Conservation (phyloP, 176 grass and related monocot genomes). For the Musa schizocarpa region DNA sequence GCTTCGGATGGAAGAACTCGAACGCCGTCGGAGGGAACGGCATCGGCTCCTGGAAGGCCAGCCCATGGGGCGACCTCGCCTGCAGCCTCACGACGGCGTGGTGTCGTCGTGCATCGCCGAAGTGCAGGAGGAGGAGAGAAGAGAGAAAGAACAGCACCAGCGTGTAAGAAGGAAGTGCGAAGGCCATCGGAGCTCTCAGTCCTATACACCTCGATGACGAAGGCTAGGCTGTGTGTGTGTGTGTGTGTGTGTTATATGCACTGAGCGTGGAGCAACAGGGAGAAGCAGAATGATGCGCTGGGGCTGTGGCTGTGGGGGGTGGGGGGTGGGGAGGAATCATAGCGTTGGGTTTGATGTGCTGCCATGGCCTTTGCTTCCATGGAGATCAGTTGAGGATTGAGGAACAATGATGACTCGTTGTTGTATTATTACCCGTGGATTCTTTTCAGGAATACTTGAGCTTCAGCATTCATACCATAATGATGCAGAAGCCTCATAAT, state of each 20-base stretch:
- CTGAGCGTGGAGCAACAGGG: not conserved
- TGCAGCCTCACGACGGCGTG: not conserved
- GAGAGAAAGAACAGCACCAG: not conserved
- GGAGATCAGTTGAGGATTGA: not conserved
- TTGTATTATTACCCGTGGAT: no score
- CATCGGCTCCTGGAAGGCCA: slow-evolving; percentile 3
- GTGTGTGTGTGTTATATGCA: no score
- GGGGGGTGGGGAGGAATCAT: not conserved
- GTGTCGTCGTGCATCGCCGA: not conserved
- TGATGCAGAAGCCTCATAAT: no score
- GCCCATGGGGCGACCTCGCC: not conserved
- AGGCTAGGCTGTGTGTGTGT: not conserved
- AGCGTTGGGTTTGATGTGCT: not conserved
- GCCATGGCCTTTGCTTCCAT: not conserved
- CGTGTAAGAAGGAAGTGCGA: not conserved
- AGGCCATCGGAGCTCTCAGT: not conserved
- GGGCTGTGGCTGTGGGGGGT: not conserved
- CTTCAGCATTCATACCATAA: no score
- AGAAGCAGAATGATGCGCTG: not conserved
- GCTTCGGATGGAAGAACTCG: slow-evolving; percentile 12
- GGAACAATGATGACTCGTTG: no score
- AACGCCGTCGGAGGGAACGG: not conserved
- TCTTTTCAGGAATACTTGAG: no score
- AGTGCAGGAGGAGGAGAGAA: not conserved
- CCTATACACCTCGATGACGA: not conserved